Evolutionary conservation across 345 rosid species (phyloP).

Genomic region (Salix arbutifolia): DNA sequence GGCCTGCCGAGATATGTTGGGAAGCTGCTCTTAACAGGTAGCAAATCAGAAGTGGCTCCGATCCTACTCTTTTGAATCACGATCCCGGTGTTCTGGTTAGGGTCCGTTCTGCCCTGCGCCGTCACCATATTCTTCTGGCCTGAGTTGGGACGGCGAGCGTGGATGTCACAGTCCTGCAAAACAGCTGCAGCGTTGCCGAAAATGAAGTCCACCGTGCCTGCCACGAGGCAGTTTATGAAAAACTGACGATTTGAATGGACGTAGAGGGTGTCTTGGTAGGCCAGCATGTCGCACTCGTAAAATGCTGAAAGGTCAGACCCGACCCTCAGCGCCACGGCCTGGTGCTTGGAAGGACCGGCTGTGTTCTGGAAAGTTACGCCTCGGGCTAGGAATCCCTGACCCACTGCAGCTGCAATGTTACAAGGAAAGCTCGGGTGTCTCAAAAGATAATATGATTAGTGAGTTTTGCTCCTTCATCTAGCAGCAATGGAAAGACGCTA

Average conservation of each 20-base stretch:
- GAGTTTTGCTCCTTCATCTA: background rate
- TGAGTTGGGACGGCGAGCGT: conserved; percentile 69
- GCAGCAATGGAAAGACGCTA: too few relatives aligned
- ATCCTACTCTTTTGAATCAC: conserved; percentile 82
- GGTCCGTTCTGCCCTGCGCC: conserved; percentile 82
- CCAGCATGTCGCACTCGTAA: conserved; percentile 69
- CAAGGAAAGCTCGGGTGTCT: background rate
- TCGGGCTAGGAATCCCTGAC: conserved; percentile 65
- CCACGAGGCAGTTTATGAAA: conserved; percentile 54
- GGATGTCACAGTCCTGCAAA: conserved; percentile 77
- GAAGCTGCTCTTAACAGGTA: conserved; percentile 41
- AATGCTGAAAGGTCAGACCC: conserved; percentile 79
- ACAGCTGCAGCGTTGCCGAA: conserved; percentile 65
- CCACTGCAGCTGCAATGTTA: conserved; percentile 61
- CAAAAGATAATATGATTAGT: background rate
- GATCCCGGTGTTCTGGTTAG: conserved; percentile 89
- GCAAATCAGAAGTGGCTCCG: conserved; percentile 69
- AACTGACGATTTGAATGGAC: conserved; percentile 69
- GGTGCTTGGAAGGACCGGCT: conserved; percentile 75
- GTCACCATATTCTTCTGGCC: conserved; percentile 98
- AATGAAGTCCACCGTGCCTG: conserved; percentile 86
- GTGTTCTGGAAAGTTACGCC: conserved; percentile 76
- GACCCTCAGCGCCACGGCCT: conserved; percentile 71
- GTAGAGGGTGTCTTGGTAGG: conserved; percentile 76
- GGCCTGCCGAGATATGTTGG: conserved; percentile 87